A percentile compares a stretch with the other conserved stretches of the same genome.
Evolutionary conservation across 768 basidiomycete genomes (phyloP).

Genomic region (Serendipita indica): DNA sequence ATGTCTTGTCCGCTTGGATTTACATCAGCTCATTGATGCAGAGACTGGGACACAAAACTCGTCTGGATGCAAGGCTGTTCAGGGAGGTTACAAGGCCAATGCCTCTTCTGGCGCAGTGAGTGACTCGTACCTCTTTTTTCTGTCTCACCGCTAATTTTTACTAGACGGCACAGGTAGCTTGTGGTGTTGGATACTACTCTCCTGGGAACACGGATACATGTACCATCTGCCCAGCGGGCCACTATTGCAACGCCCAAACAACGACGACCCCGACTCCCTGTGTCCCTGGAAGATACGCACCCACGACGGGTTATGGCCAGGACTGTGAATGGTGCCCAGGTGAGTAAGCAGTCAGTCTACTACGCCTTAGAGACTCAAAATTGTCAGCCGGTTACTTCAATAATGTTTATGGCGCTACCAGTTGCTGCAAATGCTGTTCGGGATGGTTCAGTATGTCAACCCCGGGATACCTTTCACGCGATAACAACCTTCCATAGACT

Average conservation of each 20-base stretch:
- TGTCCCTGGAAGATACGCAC: slow-evolving; percentile 8
- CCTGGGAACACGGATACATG: background rate
- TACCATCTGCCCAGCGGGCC: slow-evolving; percentile 5
- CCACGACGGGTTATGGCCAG: background rate
- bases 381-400: background rate
- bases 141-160: background rate
- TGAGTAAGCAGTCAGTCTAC: background rate
- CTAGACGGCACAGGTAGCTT: background rate
- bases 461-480: background rate
- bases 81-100: background rate
- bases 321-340: slow-evolving; percentile 6
- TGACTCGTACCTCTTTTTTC: background rate
- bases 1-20: background rate
- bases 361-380: background rate
- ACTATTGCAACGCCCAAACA: slow-evolving; percentile 5
- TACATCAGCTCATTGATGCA: background rate
- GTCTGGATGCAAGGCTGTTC: background rate
- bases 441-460: background rate
- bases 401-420: slow-evolving; percentile 2
- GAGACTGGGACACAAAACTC: background rate
- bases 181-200: slow-evolving; percentile 1
- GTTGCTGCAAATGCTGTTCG: slow-evolving; percentile 7
- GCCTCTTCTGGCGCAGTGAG: background rate
- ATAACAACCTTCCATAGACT: background rate
- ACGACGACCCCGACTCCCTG: slow-evolving; percentile 1